Evolutionary conservation across 805 yeast genomes (phyloP).

Genomic region (Starmerella bacillaris): DNA sequence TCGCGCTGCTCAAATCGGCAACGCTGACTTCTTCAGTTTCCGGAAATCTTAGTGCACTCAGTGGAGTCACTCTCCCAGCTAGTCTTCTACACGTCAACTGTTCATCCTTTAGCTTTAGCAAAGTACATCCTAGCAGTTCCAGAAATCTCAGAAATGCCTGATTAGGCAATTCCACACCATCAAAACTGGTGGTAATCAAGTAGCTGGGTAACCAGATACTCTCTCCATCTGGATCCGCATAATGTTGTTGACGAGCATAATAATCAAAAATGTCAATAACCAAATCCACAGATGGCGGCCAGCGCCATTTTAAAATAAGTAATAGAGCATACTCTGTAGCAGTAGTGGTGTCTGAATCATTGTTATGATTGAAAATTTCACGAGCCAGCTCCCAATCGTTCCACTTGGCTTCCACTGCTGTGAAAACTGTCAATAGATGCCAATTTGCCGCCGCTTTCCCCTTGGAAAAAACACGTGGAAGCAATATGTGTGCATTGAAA

Average conservation of each 20-base stretch:
- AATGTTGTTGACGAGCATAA: conserved; percentile 12
- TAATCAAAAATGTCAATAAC: conserved; percentile 10
- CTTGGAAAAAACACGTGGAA: conserved; percentile 1
- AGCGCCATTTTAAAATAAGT: conserved; percentile 12
- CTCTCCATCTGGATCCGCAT: conserved; percentile 16
- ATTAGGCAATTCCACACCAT: conserved; percentile 8
- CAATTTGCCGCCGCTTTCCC: conserved; percentile 4
- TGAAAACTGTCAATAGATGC: conserved; percentile 7
- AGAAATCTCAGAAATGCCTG: conserved; percentile 12
- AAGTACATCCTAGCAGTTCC: conserved; percentile 15
- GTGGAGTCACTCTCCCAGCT: conserved; percentile 16
- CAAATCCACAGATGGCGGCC: conserved; percentile 13
- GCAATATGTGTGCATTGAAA: not conserved
- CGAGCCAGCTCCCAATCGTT: conserved; percentile 7
- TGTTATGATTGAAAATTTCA: not conserved
- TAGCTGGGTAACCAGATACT: conserved; percentile 13
- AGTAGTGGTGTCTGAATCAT: not conserved
- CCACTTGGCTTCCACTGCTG: conserved; percentile 1
- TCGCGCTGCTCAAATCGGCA: conserved; percentile 12
- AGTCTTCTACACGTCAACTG: conserved; percentile 4
- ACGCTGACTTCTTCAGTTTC: conserved; percentile 8
- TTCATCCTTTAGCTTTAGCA: conserved; percentile 3
- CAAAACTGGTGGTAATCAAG: conserved; percentile 9
- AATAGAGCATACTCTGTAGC: conserved; percentile 6
- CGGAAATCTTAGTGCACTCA: conserved; percentile 12